phyloP scores from a whole-genome alignment of 257 asterid genomes.

The Plantago elongata region DNA sequence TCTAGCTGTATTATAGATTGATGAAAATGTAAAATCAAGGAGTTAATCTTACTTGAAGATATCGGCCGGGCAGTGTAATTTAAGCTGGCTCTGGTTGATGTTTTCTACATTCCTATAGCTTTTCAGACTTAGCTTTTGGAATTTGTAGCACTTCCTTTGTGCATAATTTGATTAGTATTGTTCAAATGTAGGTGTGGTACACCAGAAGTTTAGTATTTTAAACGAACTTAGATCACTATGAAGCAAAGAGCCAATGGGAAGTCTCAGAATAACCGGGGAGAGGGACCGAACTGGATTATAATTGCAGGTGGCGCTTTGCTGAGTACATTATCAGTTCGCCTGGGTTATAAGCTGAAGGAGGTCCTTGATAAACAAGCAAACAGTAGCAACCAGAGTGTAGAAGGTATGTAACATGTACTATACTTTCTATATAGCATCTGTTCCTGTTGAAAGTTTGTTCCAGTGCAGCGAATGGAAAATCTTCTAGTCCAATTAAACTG shows the following conservation, averaged over 20 bases:
- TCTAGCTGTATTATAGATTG: too few relatives aligned
- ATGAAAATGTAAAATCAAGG: too few relatives aligned
- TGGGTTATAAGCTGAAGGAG: conserved; percentile 58
- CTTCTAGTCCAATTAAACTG: conserved; percentile 30
- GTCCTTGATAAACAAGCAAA: conserved; percentile 38
- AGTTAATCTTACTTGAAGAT: too few relatives aligned
- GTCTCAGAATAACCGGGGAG: conserved; percentile 34
- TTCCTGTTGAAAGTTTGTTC: conserved; percentile 17
- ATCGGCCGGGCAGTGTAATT: background rate
- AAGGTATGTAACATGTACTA: conserved; percentile 22
- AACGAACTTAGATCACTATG: conserved; percentile 24
- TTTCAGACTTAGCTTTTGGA: too few relatives aligned
- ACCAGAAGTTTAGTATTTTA: conserved; percentile 8
- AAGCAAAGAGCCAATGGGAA: conserved; percentile 32
- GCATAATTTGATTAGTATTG: background rate
- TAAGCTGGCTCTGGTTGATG: background rate
- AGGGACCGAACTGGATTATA: conserved; percentile 53
- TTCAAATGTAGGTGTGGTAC: conserved; percentile 20
- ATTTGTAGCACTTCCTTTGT: background rate
- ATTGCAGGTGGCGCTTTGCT: conserved; percentile 55
- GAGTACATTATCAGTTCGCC: conserved; percentile 55
- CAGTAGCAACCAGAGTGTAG: conserved; percentile 10
- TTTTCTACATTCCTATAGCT: background rate
- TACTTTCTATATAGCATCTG: background rate
- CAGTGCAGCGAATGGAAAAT: conserved; percentile 39